These are phyloP conservation scores for Geosmithia flava DNA, from an alignment of 2,329 filamentous ascomycete species.

Conservation along the genomic window DNA sequence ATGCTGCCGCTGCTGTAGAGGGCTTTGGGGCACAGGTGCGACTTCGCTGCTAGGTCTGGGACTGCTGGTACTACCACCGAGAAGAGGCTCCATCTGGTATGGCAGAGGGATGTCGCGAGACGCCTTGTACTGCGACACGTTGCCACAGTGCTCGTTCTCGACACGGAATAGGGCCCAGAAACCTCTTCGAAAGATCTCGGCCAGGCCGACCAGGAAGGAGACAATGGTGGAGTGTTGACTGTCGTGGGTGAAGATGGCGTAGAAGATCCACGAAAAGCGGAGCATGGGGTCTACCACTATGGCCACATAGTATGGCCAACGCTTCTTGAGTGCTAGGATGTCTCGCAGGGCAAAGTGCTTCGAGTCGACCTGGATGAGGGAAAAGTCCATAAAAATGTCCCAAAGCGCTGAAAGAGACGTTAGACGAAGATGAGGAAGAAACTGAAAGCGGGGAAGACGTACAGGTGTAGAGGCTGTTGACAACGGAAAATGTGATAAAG, in stretches of 20 bases:
- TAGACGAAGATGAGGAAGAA: neutral
- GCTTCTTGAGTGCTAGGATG: conserved; percentile 64
- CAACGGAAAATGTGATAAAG: conserved; percentile 68
- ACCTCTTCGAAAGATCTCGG: conserved; percentile 73
- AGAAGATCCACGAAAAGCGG: conserved; percentile 90
- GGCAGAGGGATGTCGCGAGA: conserved; percentile 79
- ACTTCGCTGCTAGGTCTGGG: no score
- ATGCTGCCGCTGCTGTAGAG: conserved; percentile 5
- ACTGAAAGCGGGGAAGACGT: conserved; percentile 18
- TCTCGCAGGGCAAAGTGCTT: conserved; percentile 59
- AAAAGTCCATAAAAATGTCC: conserved; percentile 97
- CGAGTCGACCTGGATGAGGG: conserved; percentile 66
- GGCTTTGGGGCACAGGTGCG: neutral
- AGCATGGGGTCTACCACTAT: conserved; percentile 76
- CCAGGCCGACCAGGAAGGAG: conserved; percentile 66
- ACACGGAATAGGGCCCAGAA: conserved; percentile 91
- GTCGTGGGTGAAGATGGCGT: conserved; percentile 70
- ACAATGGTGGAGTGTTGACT: conserved; percentile 72
- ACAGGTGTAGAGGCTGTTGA: conserved; percentile 78
- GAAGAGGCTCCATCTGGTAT: conserved; percentile 44
- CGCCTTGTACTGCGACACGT: conserved; percentile 82
- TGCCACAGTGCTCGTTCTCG: conserved; percentile 94
- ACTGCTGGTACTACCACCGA: neutral
- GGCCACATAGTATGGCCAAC: conserved; percentile 76
- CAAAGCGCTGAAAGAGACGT: conserved; percentile 48